phyloP scores from a whole-genome alignment of 352 stramenopile genomes.

The Phytophthora pisi region DNA sequence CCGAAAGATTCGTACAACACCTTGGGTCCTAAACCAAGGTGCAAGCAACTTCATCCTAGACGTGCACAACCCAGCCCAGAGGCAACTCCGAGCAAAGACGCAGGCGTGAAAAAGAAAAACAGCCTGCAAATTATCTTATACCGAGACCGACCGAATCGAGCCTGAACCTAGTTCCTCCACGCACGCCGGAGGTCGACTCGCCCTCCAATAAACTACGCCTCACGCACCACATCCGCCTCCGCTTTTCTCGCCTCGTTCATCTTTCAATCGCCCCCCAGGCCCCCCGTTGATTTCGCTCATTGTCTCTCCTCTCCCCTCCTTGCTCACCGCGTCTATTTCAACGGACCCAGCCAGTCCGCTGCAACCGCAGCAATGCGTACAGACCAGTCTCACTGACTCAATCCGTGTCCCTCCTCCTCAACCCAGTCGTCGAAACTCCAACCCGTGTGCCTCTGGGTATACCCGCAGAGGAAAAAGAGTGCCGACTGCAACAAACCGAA shows the following conservation, averaged over 20 bases:
- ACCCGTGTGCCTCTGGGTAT: neutral
- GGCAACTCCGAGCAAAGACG: too few relatives aligned
- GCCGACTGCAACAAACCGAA: constrained; percentile 12
- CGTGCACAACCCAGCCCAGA: too few relatives aligned
- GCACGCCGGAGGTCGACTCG: constrained; percentile 14
- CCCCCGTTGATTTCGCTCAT: constrained; percentile 8
- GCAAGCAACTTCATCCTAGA: too few relatives aligned
- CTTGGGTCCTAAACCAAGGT: too few relatives aligned
- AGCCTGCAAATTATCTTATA: constrained; percentile 37
- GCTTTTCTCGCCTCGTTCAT: constrained; percentile 9
- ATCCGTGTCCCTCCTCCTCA: constrained; percentile 11
- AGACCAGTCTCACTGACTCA: constrained; percentile 5
- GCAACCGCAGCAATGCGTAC: constrained; percentile 12
- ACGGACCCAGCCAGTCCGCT: constrained; percentile 13
- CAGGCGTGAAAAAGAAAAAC: constrained; percentile 22
- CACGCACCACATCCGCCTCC: constrained; percentile 17
- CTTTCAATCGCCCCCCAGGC: constrained; percentile 17
- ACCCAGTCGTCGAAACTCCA: constrained; percentile 2
- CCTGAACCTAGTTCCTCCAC: constrained; percentile 23
- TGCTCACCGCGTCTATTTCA: constrained; percentile 25
- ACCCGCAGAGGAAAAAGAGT: neutral
- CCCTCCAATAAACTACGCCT: constrained; percentile 28
- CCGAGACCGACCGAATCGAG: constrained; percentile 23
- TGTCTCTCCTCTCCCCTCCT: constrained; percentile 1
- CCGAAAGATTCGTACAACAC: too few relatives aligned